Evolutionary conservation across 495 filamentous ascomycete genomes (phyloP).

Genomic region (Jackrogersella minutella): DNA sequence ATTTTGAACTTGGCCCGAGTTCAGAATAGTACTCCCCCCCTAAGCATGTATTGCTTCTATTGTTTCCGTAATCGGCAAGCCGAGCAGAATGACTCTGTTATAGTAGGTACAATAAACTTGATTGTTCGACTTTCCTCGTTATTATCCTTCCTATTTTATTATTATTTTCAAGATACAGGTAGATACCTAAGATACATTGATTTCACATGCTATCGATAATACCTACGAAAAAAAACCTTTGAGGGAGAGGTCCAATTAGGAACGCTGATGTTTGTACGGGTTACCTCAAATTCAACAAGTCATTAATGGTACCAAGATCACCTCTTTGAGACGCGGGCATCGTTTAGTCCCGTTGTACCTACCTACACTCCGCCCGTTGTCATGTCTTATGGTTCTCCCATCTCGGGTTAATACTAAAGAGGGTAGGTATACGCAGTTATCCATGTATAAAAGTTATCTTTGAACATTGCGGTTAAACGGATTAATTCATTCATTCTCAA

Average conservation of each 20-base stretch:
- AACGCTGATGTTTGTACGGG: not conserved
- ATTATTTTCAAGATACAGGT: not conserved
- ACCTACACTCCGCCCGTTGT: slow-evolving; percentile 13
- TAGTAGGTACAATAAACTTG: not conserved
- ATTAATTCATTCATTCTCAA: not conserved
- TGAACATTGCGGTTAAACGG: slow-evolving; percentile 23
- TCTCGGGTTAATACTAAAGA: slow-evolving; percentile 20
- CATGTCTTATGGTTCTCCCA: slow-evolving; percentile 6
- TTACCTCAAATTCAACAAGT: not conserved
- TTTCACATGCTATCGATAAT: slow-evolving; percentile 31
- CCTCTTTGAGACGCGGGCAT: slow-evolving; percentile 12
- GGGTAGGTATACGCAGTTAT: slow-evolving; percentile 18
- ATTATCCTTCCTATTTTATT: too few species aligned
- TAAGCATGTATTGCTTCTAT: too few species aligned
- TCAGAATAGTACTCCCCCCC: not conserved
- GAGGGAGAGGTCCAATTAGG: not conserved
- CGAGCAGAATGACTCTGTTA: not conserved
- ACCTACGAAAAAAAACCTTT: not conserved
- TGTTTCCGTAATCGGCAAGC: slow-evolving; percentile 15
- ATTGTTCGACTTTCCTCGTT: not conserved
- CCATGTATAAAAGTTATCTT: not conserved
- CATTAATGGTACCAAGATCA: not conserved
- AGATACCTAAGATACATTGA: not conserved
- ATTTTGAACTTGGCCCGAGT: slow-evolving; percentile 1
- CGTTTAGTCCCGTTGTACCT: not conserved